These are phyloP conservation scores for Amanita brunnescens DNA, from an alignment of 768 basidiomycete genomes.

Conservation along the genomic window DNA sequence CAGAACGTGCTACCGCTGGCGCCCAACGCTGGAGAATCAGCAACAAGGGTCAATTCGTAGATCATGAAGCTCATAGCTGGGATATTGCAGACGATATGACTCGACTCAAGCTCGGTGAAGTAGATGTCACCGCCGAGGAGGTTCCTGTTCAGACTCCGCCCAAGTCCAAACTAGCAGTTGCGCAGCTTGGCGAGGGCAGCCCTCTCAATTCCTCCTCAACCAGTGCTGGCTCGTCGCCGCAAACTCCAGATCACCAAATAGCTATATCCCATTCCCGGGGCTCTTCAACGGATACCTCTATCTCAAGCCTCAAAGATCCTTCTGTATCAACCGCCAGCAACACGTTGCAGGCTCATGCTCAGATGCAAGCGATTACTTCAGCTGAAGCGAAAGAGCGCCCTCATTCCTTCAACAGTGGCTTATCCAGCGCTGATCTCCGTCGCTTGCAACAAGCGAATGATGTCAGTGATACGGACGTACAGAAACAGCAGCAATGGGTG, in stretches of 20 bases:
- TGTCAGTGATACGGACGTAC: slow-evolving; percentile 29
- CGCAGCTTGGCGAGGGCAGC: slow-evolving; percentile 56
- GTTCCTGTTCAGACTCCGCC: slow-evolving; percentile 59
- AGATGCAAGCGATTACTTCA: slow-evolving; percentile 42
- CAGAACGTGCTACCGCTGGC: slow-evolving; percentile 30
- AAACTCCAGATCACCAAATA: slow-evolving; percentile 57
- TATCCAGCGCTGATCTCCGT: slow-evolving; percentile 65
- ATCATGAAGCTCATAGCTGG: slow-evolving; percentile 54
- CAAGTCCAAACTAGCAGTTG: slow-evolving; percentile 50
- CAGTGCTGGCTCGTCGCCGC: slow-evolving; percentile 68
- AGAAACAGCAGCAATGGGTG: slow-evolving; percentile 41
- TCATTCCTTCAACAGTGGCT: slow-evolving; percentile 73
- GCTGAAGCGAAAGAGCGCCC: slow-evolving; percentile 67
- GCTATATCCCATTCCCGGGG: slow-evolving; percentile 13
- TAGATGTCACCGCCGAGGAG: slow-evolving; percentile 33
- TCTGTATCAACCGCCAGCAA: slow-evolving; percentile 49
- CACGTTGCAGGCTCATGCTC: slow-evolving; percentile 45
- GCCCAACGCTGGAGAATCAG: slow-evolving; percentile 59
- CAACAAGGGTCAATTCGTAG: slow-evolving; percentile 53
- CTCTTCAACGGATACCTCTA: slow-evolving; percentile 16
- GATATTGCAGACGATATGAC: slow-evolving; percentile 67
- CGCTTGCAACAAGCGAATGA: slow-evolving; percentile 67
- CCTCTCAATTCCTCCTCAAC: slow-evolving; percentile 67
- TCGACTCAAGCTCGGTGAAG: slow-evolving; percentile 58
- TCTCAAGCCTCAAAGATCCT: slow-evolving; percentile 80